Base-by-base conservation (phyloP, 306 rosid genomes). In the Betula pendula region DNA sequence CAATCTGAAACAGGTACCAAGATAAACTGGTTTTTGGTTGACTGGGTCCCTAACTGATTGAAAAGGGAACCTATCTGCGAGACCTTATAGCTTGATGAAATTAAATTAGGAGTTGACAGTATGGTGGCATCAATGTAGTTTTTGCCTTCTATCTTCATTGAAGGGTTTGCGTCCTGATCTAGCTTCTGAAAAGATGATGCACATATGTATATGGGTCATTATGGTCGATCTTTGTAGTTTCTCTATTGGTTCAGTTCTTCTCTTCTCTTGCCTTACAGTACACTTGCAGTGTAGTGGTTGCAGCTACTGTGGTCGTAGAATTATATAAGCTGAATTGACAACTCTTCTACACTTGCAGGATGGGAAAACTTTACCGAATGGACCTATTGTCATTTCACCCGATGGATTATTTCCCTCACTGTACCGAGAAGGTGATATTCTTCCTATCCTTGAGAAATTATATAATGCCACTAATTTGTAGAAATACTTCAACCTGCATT, bases 351-450 rank as follows among this genome's bases (percentile, higher is more conserved):
- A 24, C 59, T 67, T 81, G 79, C 85, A 95, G 98, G 97, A 95
- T 81, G 98, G 98, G n/a, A 92, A 90, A 76, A 82, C 96, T 74
- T 82, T 95, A 78, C 97, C 98, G 31, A 88, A 84, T 81, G 98
- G 97, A 75, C 98, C 98, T 19, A 78, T 95, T 56, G 98, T 95
- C 74, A 95, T 95, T 75, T 95, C 98, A n/a, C 99, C 99, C 0
- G 99, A 95, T 72, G 98, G 98, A 69, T 82, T 95, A 73, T 90
- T 95, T 81, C 98, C 98, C 71, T 92, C 97, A 11, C 90, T 95
- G 71, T 88, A 20, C 83, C 96, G 97, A 43, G 98, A 95, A 92
- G 98, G 97, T 89, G 88, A 84, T 81, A 12, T 73, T 72, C 19
- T 44, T 45, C 11, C 9, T 16, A 58, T 66, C 44, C 69, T 19